Base-by-base conservation (phyloP, 345 rosid species). In the Noccaea bulbosa region DNA sequence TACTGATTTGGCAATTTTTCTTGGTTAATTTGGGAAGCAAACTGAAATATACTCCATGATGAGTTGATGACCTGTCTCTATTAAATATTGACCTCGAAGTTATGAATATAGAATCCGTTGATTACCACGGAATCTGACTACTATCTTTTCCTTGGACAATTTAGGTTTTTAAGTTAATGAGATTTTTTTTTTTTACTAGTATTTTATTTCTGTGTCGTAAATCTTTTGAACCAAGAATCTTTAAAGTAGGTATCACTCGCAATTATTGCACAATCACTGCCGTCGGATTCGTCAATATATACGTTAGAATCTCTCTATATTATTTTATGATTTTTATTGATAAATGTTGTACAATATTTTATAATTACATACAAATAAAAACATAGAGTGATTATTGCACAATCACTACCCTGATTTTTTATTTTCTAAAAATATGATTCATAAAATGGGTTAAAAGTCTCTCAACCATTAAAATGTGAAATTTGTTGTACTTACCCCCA, bases 51-150 rank as follows among this genome's bases (percentile, higher is more conserved):
- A n/a, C n/a, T n/a, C n/a, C n/a, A n/a, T n/a, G n/a, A n/a, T n/a
- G n/a, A n/a, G n/a, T n/a, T n/a, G n/a, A n/a, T n/a, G 61, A 41
- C 37, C 27, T 16, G 69, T 50, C 44, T 43, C 7, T 32, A 32
- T 27, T 74, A 59, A 59, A 35, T 67, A 41, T 41, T 66, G 39
- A 67, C 62, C 61, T 67, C 54, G 78, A 82, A 85, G 73, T 81
- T 81, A 81, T 73, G 54, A 59, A 62, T 5, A 12, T 7, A 46
- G 44, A 47, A 56, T 59, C 67, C 20, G 62, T 59, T 67, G 62
- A 67, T 74, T 74, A 50, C 72, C 73, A 66, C 47, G 67, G 67
- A 74, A 59, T 67, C 62, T 67, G 62, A 67, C 62, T 43, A 48
- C 47, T 45, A 59, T 63, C 49, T 70, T 4, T 38, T 24, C 34